Evolutionary conservation across 306 rosid genomes (phyloP), one percentile per base, ranked within the genome.

Genomic region (Prunus campanulata): DNA sequence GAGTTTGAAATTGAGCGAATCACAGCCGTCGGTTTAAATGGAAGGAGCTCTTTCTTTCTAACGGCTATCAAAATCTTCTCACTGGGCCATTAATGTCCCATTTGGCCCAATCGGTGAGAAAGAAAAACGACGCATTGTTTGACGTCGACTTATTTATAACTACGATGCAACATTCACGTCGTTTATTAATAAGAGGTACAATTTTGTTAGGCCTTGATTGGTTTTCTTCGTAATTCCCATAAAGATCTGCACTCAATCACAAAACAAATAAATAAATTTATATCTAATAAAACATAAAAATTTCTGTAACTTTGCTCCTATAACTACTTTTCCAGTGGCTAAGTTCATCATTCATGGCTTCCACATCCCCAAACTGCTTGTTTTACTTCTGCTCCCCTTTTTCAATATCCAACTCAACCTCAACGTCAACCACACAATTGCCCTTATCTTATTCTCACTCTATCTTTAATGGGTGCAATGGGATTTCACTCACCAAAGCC

Each of bases 371-470:
- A 70, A 81, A 78, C 77, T 85, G 83, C 77, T 82, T 68, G 59
- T 78, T 87, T 61, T 52, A n/a, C 71, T 62, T 73, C 66, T 72
- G 54, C 60, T 80, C 79, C 84, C 68, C 51, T 69, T 46, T 78
- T 27, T 81, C 84, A 27, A 29, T 16, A 69, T 80, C 85, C 74
- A 76, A 79, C 66, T 74, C 91, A 81, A 75, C 85, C 79, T 78
- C 93, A 55, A 30, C 87, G 78, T 78, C 93, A 55, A 30, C 87
- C 84, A 77, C 90, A 81, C 89, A 47, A 74, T 83, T 70, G 55
- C 63, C 88, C 85, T 78, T 75, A 68, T 83, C 88, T 49, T 85
- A 72, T 61, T 81, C 86, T 3, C 83, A 71, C 77, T 71, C 87
- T 85, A 50, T 71, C 78, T 71, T 81, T 66, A 57, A 55, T 54